These are phyloP conservation scores for Globisporangium canariense DNA, from an alignment of 352 stramenopile genomes.

Conservation along the genomic window DNA sequence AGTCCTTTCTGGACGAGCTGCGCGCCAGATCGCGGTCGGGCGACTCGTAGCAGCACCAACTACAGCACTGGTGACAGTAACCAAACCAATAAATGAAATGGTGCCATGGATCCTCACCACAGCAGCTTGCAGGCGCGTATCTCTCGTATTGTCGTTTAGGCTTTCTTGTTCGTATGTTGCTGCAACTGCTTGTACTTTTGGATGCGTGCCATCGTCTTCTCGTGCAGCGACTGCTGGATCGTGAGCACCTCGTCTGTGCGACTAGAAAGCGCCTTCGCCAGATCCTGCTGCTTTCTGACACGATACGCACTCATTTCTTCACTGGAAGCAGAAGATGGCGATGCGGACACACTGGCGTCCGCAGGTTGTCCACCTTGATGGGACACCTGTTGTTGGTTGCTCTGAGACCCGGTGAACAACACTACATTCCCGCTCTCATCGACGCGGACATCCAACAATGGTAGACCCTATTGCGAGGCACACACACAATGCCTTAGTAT, in stretches of 20 bases:
- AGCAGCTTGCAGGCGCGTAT: too few relatives aligned
- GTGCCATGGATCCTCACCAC: background rate
- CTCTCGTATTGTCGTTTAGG: background rate
- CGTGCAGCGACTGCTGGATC: conserved; percentile 49
- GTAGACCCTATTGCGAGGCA: conserved; percentile 25
- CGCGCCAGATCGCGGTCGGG: conserved; percentile 6
- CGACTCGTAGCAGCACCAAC: background rate
- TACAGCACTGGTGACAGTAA: background rate
- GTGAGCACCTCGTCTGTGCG: conserved; percentile 42
- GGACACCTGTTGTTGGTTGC: background rate
- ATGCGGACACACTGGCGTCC: background rate
- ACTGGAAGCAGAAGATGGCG: background rate
- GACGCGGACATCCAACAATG: conserved; percentile 35
- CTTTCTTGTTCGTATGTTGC: background rate
- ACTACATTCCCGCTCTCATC: conserved; percentile 40
- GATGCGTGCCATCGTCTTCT: conserved; percentile 55
- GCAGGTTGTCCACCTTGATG: background rate
- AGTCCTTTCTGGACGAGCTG: conserved; percentile 17
- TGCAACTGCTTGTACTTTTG: conserved; percentile 27
- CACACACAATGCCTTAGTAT: background rate
- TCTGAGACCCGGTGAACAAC: conserved; percentile 20
- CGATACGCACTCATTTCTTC: conserved; percentile 36
- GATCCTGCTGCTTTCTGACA: conserved; percentile 35
- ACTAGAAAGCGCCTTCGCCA: conserved; percentile 36
- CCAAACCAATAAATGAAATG: background rate